phyloP scores from a whole-genome alignment of 129 eudicot genomes.

The Flaveria ramosissima region DNA sequence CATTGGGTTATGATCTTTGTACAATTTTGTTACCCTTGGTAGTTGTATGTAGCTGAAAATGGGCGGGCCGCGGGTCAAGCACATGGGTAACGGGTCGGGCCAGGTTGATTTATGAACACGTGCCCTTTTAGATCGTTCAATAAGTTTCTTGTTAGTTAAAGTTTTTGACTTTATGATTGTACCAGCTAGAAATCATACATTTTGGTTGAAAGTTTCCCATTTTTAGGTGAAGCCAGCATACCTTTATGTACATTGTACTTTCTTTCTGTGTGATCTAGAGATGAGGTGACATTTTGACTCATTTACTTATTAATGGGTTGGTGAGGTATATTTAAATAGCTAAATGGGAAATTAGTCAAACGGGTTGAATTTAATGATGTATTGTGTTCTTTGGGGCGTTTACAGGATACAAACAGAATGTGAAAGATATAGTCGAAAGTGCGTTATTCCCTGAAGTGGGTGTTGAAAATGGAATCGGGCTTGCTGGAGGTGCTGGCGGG shows the following conservation, averaged over 20 bases:
- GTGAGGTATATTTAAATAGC: not conserved
- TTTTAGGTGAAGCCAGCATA: not conserved
- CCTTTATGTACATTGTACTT: not conserved
- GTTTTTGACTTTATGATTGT: not conserved
- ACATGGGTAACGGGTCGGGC: not conserved
- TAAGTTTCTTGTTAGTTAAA: not conserved
- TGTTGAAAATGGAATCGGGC: slow-evolving; percentile 66
- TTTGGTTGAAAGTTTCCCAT: too few relatives aligned
- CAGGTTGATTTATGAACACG: not conserved
- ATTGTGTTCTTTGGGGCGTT: not conserved
- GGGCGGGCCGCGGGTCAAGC: not conserved
- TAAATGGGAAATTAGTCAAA: not conserved
- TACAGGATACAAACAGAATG: slow-evolving; percentile 78
- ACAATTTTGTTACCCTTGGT: not conserved
- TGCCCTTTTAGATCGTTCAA: not conserved
- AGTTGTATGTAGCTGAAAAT: not conserved
- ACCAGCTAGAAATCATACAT: too few relatives aligned
- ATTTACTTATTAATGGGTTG: not conserved
- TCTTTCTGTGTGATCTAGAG: not conserved
- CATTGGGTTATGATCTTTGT: not conserved
- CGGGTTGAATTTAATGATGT: not conserved
- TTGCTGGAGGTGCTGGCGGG: slow-evolving; percentile 94
- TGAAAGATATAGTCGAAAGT: slow-evolving; percentile 78
- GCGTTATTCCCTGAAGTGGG: slow-evolving; percentile 97
- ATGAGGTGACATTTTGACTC: not conserved